A percentile compares a stretch with the other conserved stretches of the same genome.
phyloP scores from a whole-genome alignment of 225 moss, liverwort and hornwort genomes.

The Takakia lepidozioides region DNA sequence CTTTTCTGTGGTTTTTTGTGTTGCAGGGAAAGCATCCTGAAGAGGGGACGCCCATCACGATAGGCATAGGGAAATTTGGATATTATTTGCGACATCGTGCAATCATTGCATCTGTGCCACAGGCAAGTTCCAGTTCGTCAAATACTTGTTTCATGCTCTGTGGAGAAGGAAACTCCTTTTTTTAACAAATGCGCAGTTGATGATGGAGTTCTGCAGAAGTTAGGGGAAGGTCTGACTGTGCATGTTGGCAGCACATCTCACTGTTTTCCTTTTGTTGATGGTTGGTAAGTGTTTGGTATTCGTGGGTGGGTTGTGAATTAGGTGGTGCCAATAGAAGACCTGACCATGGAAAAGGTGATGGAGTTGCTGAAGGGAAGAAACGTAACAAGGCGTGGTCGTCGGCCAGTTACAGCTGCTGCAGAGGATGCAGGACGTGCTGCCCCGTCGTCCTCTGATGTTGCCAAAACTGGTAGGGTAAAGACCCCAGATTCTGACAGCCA shows the following conservation, averaged over 20 bases:
- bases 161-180: neutral
- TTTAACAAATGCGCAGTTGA: neutral
- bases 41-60: conserved; percentile 34
- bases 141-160: neutral
- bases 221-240: neutral
- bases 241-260: neutral
- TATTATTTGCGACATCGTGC: conserved; percentile 44
- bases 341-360: conserved; percentile 54
- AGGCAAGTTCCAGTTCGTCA: conserved; percentile 15
- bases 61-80: conserved; percentile 50
- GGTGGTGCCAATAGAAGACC: conserved; percentile 6
- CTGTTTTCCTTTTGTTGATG: neutral
- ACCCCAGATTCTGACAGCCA: neutral
- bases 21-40: conserved; percentile 54
- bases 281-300: neutral
- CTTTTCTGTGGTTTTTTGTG: neutral
- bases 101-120: conserved; percentile 43
- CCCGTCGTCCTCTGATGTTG: neutral
- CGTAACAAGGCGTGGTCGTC: conserved; percentile 62
- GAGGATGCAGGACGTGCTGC: neutral
- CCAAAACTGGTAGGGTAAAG: neutral
- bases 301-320: neutral
- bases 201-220: neutral
- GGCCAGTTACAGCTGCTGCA: conserved; percentile 21
- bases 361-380: conserved; percentile 64